Base-by-base conservation (phyloP, 2,329 filamentous ascomycete species). In the Teratosphaeria destructans region DNA sequence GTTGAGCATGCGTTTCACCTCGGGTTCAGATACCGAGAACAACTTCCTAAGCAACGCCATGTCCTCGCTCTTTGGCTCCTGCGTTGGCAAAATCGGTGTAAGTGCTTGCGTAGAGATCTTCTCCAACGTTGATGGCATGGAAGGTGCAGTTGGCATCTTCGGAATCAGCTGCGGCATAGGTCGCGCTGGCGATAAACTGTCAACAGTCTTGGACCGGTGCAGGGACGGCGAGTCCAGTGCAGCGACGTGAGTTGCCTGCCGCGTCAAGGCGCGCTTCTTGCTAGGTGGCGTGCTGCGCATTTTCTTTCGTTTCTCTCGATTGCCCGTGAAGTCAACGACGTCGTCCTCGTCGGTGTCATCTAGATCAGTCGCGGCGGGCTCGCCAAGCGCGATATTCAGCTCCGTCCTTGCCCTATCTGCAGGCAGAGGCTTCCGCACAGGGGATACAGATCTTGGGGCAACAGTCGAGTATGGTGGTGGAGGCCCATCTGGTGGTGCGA, bases 401-500 rank as follows among this genome's bases (percentile, higher is more conserved):
- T 16, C 16, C n/a, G 26, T 35, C 35, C 49, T 29, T 16, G 29
- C 4, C 29, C 2, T 4, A 32, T 32, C 29, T 32, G 59, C 3
- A 57, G 57, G 16, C 7, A 8, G 19, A 3, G 27, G 23, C 3
- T 32, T 19, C 1, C n/a, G 35, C 7, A n/a, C 19, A 19, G 19
- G 54, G n/a, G 58, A 34, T 39, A 26, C 26, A 39, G 35, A 16
- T 35, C 60, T 62, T 16, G 67, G 71, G n/a, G 71, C 69, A 29
- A 76, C 68, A 0, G 75, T 78, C 2, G 77, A 79, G 61, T 79
- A 80, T 4, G 78, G 78, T 14, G 73, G 73, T 37, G 73, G 73
- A 32, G 73, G 71, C 16, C 43, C 43, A 49, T 67, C 70, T 14
- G 57, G 59, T 11, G 65, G 64, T 12, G 65, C 63, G 12, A 66